Conservation (phyloP, 192 early-diverging fungal species). For the Gryganskiella cystojenkinii region DNA sequence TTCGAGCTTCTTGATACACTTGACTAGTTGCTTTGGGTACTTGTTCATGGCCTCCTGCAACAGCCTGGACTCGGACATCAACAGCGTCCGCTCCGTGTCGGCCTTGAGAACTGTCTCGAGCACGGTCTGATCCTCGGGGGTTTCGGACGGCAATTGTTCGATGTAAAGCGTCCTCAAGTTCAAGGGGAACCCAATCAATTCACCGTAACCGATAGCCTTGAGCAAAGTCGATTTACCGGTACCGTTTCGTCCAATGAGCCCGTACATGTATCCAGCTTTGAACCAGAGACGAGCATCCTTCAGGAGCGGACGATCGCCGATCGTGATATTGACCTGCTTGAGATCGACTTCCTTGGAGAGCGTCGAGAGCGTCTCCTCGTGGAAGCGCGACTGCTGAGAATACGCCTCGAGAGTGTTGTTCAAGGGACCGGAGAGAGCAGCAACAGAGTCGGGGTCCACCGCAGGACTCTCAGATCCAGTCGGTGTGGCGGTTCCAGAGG, state of each 20-base stretch:
- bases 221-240: constrained; percentile 80
- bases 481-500: constrained; percentile 1
- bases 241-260: constrained; percentile 82
- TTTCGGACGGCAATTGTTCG: constrained; percentile 77
- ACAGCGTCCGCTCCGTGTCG: constrained; percentile 67
- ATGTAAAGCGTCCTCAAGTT: constrained; percentile 86
- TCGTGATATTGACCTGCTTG: constrained; percentile 78
- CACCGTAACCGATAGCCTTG: constrained; percentile 67
- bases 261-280: constrained; percentile 81
- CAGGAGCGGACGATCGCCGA: constrained; percentile 77
- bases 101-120: constrained; percentile 73
- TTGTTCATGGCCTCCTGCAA: constrained; percentile 61
- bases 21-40: constrained; percentile 56
- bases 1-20: constrained; percentile 54
- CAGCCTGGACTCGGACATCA: constrained; percentile 56
- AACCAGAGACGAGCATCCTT: constrained; percentile 81
- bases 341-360: constrained; percentile 85
- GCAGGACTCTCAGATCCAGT: not conserved
- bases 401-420: constrained; percentile 65
- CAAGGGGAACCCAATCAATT: constrained; percentile 83
- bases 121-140: constrained; percentile 55
- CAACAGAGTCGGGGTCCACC: not conserved
- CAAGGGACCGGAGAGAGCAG: constrained; percentile 1
- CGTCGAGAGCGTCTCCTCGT: constrained; percentile 82
- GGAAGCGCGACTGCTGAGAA: constrained; percentile 88